Evolutionary conservation across 305 asterid genomes (phyloP), one percentile per base, ranked within the genome.

Genomic region (Salvia sclarea): DNA sequence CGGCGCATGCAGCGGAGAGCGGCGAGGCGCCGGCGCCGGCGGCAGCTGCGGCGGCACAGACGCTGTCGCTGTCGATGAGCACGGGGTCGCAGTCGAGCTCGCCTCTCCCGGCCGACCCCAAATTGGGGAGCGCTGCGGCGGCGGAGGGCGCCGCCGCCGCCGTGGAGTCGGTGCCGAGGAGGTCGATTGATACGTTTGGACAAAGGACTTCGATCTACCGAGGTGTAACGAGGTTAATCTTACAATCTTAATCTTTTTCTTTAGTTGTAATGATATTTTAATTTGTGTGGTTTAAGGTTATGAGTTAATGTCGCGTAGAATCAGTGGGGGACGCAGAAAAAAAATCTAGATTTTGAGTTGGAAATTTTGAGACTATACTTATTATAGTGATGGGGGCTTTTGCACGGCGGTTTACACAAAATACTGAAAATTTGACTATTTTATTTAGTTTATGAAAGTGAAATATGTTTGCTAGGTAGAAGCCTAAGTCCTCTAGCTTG

Each of bases 201-300:
- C 98, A 92, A 81, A 80, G 98, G 80, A 92, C 98, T 13, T 92
- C 98, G 0, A 92, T 92, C 8, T 92, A 92, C 69, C 79, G 98
- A 73, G 98, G 98, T 24, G 98, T 92, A 13, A 92, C 98, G 0
- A 92, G 98, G 98, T 92, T 18, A 20, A 0, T 61, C 24, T n/a
- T n/a, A n/a, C n/a, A n/a, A n/a, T n/a, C n/a, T n/a, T n/a, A n/a
- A n/a, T n/a, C n/a, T n/a, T n/a, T n/a, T n/a, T n/a, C n/a, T 12
- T 10, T 17, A 50, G 0, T 17, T 2, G 21, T 16, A 8, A 37
- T 8, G 9, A 35, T 8, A 0, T 35, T 35, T 35, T 35, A 0
- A 9, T 30, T 0, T 30, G 35, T 30, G 41, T 35, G 41, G 1
- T 8, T 35, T 28, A 28, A 28, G 33, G 0, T 3, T 28, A 3